Base-by-base conservation (phyloP, 495 filamentous ascomycete genomes). In the Daldinia bambusicola region DNA sequence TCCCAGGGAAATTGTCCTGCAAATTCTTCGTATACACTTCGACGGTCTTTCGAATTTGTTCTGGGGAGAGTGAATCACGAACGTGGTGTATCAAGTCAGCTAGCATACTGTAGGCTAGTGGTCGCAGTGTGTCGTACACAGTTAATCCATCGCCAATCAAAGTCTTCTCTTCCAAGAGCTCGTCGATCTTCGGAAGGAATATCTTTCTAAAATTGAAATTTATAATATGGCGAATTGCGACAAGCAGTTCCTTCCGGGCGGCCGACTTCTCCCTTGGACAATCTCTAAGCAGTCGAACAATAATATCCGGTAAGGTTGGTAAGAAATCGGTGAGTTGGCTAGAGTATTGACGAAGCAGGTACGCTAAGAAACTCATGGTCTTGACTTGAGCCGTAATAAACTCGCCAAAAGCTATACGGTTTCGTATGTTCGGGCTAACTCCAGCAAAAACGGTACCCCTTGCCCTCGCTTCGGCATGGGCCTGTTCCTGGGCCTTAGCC, bases 171-270 rank as follows among this genome's bases (percentile, higher is more conserved):
- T 99, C 96, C 31, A 99, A 82, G 43, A 99, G 87, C 75, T 98
- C 93, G 72, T 98, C 93, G 75, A 99, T 98, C 79, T 95, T 97
- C 40, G 88, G 90, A 32, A 98, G 82, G 78, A 98, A 99, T 20
- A 99, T 97, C 76, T 92, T 95, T 60, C 96, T 84, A 69, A 98
- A 98, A 76, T 97, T 98, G 82, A 98, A 98, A 78, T 99, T 99
- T 80, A 98, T 98, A 71, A 98, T 98, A 75, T 99, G 96, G 13
- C 96, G 88, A 66, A 98, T 98, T 0, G 95, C 96, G 31, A 99
- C 96, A 16, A 99, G 80, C 16, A 99, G 84, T 80, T 99, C 96
- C 79, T 98, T 99, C 31, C 96, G 85, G 3, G 95, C 93, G 16
- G 91, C 90, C 0, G 95, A 98, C 72, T 97, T 95, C 78, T 98